Evolutionary conservation across 23 red algal genomes (phyloP).

Genomic region (Gracilaria vermiculophylla): DNA sequence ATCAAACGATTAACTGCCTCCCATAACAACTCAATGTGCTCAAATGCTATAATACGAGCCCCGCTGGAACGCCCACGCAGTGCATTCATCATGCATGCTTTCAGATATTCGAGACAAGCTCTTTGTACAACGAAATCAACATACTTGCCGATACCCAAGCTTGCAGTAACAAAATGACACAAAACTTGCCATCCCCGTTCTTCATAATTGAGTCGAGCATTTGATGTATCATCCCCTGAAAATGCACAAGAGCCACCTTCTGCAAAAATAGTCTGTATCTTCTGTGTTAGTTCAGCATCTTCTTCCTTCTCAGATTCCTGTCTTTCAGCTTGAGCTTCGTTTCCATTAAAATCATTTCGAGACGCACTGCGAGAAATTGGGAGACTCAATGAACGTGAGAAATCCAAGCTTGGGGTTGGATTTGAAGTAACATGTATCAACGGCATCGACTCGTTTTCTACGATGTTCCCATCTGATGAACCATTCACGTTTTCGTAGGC

Average conservation of each 20-base stretch:
- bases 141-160: slow-evolving; percentile 59
- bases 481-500: slow-evolving; percentile 35
- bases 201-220: slow-evolving; percentile 35
- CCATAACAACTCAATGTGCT: slow-evolving; percentile 65
- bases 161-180: slow-evolving; percentile 62
- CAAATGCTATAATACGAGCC: slow-evolving; percentile 55
- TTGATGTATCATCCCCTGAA: slow-evolving; percentile 20
- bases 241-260: slow-evolving; percentile 62
- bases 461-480: neutral
- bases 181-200: slow-evolving; percentile 76
- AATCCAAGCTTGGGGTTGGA: slow-evolving; percentile 6
- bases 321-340: neutral
- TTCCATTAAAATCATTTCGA: slow-evolving; percentile 7
- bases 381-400: slow-evolving; percentile 3
- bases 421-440: neutral
- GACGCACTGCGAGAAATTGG: slow-evolving; percentile 14
- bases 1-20: slow-evolving; percentile 68
- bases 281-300: slow-evolving; percentile 8
- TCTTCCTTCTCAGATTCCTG: neutral
- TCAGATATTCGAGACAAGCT: slow-evolving; percentile 65
- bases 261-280: slow-evolving; percentile 38
- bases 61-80: slow-evolving; percentile 61
- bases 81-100: slow-evolving; percentile 65
- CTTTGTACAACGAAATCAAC: slow-evolving; percentile 81
- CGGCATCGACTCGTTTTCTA: slow-evolving; percentile 16